Conservation (phyloP, 1,284 basidiomycete genomes). For the Cryptococcus jaspeensis region DNA sequence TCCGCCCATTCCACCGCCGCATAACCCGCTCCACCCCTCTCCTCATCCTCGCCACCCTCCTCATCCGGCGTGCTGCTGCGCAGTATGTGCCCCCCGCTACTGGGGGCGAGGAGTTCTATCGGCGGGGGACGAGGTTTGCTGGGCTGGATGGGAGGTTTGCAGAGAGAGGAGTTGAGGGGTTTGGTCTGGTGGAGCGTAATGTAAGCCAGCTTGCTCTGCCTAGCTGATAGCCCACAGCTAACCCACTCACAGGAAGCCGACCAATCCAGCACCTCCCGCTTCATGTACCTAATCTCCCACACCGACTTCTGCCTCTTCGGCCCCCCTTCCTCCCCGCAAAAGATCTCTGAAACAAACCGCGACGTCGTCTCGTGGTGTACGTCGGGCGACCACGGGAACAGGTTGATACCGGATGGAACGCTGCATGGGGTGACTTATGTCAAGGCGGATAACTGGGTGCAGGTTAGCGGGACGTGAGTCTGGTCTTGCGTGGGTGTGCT, state of each 20-base stretch:
- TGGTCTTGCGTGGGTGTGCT: neutral
- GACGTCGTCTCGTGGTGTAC: conserved; percentile 39
- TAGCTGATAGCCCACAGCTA: too few species aligned
- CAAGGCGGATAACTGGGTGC: conserved; percentile 32
- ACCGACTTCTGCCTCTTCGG: conserved; percentile 40
- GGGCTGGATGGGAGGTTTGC: neutral
- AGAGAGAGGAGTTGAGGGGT: neutral
- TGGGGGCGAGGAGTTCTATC: neutral
- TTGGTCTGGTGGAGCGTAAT: neutral
- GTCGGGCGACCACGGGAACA: conserved; percentile 22
- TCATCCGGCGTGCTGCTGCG: neutral
- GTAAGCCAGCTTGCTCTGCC: too few species aligned
- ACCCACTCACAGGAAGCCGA: neutral
- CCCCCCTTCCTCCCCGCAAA: conserved; percentile 17
- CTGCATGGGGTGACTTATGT: conserved; percentile 41
- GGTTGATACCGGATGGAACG: conserved; percentile 38
- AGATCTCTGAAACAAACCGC: conserved; percentile 16
- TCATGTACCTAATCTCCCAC: conserved; percentile 18
- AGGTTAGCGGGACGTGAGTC: conserved; percentile 39
- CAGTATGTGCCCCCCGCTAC: conserved; percentile 1
- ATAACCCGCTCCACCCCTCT: neutral
- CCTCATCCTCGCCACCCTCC: neutral
- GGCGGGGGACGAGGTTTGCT: neutral
- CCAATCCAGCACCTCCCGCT: conserved; percentile 11
- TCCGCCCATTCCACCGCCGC: too few species aligned